Evolutionary conservation across 768 basidiomycete genomes (phyloP), one percentile per base, ranked within the genome.

Genomic region (Wakefieldia striispora): DNA sequence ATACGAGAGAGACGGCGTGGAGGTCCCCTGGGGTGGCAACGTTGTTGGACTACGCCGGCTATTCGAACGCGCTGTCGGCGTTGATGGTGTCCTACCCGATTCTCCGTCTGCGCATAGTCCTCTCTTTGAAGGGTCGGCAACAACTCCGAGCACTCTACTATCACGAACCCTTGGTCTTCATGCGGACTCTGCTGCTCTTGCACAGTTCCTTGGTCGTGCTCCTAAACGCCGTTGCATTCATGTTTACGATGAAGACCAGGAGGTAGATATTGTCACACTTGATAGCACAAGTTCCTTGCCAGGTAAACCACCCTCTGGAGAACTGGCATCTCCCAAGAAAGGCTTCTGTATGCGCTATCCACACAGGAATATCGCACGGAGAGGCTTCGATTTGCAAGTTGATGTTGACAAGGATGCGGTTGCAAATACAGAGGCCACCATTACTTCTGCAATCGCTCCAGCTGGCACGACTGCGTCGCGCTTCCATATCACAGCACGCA

Each of bases 11-110:
- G 70, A 67, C 16, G 75, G 72, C 0, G 60, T 72, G 48, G 68
- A 69, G 27, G 58, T 68, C 19, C 45, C 62, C 36, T 69, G 63
- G 60, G 58, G 61, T 29, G 66, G 59, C 4, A 70, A 63, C 35
- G 57, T 78, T n/a, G 75, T 76, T 14, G 75, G 79, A 43, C 53
- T 80, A 40, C 63, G 72, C 47, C 59, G 75, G 44, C 47, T 81
- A 40, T 80, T 80, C 43, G 77, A 80, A 54, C 69, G 75, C 21
- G 79, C 79, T 0, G 78, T 80, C 1, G 77, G 75, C 24, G 64
- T 64, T 9, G 66, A 68, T 3, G 57, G 54, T 6, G 49, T 56
- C 27, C 40, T 62, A 10, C 59, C 59, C 6, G 47, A 49, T 9
- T 33, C 47, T 35, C 40, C 52, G 6, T 43, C 44, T 17, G 47